A percentile compares a stretch with the other conserved stretches of the same genome.
Conservation (phyloP, 352 stramenopile species). For the Globisporangium lucens region DNA sequence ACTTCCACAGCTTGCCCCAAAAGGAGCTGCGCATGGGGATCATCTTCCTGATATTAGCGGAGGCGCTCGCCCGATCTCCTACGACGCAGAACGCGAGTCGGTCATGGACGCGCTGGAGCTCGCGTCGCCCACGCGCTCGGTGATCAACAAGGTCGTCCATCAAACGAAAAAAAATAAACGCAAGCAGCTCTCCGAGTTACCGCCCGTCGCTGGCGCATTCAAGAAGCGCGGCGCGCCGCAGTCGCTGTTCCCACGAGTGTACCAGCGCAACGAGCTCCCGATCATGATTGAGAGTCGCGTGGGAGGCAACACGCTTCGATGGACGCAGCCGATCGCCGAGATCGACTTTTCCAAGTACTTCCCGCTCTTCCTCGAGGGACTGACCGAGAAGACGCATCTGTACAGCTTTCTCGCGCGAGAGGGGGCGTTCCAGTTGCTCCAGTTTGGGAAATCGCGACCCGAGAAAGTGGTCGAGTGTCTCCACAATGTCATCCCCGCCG, state of each 20-base stretch:
- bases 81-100: slow-evolving; percentile 40
- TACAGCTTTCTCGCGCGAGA: slow-evolving; percentile 82
- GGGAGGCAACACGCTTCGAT: slow-evolving; percentile 53
- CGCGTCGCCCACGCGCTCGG: slow-evolving; percentile 49
- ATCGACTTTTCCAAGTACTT: slow-evolving; percentile 88
- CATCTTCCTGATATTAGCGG: not conserved
- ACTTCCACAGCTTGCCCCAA: slow-evolving; percentile 6
- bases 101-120: slow-evolving; percentile 54
- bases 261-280: slow-evolving; percentile 58
- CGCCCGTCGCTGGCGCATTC: slow-evolving; percentile 52
- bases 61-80: slow-evolving; percentile 30
- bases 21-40: not conserved
- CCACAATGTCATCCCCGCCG: slow-evolving; percentile 54
- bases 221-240: slow-evolving; percentile 38
- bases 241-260: slow-evolving; percentile 57
- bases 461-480: slow-evolving; percentile 67
- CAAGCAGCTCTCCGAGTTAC: slow-evolving; percentile 29
- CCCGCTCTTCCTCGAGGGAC: slow-evolving; percentile 90
- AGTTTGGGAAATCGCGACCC: slow-evolving; percentile 56
- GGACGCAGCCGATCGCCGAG: slow-evolving; percentile 50
- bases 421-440: slow-evolving; percentile 79
- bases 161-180: slow-evolving; percentile 40
- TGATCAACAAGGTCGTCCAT: slow-evolving; percentile 55
- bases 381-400: slow-evolving; percentile 70
- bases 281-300: slow-evolving; percentile 61